Base-by-base conservation (phyloP, 139 green algal species). In the Tetraselmis chui region DNA sequence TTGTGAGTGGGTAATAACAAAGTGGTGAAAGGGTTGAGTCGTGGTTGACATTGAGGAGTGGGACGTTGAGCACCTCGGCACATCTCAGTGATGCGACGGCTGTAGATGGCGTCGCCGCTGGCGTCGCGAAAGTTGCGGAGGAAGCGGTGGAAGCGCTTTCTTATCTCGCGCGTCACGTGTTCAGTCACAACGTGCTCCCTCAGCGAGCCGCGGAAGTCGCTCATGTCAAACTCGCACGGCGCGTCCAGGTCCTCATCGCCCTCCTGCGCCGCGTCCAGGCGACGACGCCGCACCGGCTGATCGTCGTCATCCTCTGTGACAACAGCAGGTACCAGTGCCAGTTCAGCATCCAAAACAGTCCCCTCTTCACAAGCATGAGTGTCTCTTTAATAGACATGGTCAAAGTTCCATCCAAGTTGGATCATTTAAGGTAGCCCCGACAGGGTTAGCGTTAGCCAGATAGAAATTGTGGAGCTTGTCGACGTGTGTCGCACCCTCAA, bases 151-250 rank as follows among this genome's bases (percentile, higher is more conserved):
- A 97, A 97, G 29, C 84, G 80, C 11, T 83, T 83, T 76, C 81
- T 82, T 2, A 97, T 84, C 84, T 93, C 84, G 1, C 81, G 59
- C 32, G 85, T 81, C 29, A 95, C 90, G 26, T 87, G 81, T 59
- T 91, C 87, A 84, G 94, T 85, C 0, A 85, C 80, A 27, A 96
- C 86, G 84, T 86, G 95, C 59, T 95, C 92, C 2, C 78, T 84
- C 32, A 94, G 77, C 26, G 89, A 86, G 77, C 93, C 93, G 30
- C 86, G 82, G 18, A 85, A 76, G 45, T 94, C 81, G 59, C 93
- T 88, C 26, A 95, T 82, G 59, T 92, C 83, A 28, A 94, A 85
- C 30, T 82, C 80, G 30, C 92, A 78, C 67, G 29, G 5, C 28
- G 91, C 86, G 29, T 88, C 84, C 0, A 89, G 86, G 28, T 90